Percentiles rank a stretch among this genome's conserved stretches.
Evolutionary conservation across 106 monocot species (phyloP).

Genomic region (Triglochin maritima): DNA sequence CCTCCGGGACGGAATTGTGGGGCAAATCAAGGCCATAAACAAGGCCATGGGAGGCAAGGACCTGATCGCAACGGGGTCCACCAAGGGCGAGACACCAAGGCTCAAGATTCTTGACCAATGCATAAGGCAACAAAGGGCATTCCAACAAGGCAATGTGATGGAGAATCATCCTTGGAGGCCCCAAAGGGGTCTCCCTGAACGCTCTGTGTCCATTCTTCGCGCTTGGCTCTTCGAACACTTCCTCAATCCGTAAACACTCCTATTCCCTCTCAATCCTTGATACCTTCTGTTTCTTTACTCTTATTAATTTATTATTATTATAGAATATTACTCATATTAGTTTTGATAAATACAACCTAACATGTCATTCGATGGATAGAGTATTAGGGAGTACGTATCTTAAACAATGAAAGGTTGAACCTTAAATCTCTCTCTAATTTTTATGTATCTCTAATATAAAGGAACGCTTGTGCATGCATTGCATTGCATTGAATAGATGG

Average conservation of each 20-base stretch:
- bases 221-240: conserved; percentile 97
- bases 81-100: conserved; percentile 74
- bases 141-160: conserved; percentile 45
- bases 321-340: background rate
- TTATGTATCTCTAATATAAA: too few species aligned
- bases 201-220: conserved; percentile 58
- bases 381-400: too few species aligned
- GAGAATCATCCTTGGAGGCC: conserved; percentile 77
- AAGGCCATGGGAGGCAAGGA: conserved; percentile 71
- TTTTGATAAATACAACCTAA: background rate
- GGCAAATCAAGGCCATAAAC: conserved; percentile 44
- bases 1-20: conserved; percentile 61
- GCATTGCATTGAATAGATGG: too few species aligned
- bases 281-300: background rate
- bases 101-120: conserved; percentile 74
- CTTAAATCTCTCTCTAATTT: too few species aligned
- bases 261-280: background rate
- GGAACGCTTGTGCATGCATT: too few species aligned
- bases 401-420: too few species aligned
- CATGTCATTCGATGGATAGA: too few species aligned
- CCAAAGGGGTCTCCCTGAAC: conserved; percentile 77
- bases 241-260: conserved; percentile 56
- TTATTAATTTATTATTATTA: too few species aligned
- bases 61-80: conserved; percentile 24
- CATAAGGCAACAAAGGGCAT: conserved; percentile 55